Evolutionary conservation across 441 rosid species (phyloP).

Genomic region (Jatropha multifida): DNA sequence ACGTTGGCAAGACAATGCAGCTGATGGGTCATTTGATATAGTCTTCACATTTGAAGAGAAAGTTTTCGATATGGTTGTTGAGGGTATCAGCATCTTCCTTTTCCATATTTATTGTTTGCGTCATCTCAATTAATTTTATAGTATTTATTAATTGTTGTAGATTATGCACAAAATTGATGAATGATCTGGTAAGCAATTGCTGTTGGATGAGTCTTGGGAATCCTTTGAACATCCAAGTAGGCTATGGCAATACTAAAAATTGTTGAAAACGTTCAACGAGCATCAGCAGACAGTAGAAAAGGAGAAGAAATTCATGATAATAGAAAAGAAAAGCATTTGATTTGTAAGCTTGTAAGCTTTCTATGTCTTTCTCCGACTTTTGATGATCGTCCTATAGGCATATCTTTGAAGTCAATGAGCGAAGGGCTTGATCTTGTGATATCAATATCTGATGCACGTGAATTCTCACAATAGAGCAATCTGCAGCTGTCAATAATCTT

Average conservation of each 20-base stretch:
- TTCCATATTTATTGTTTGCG: background rate
- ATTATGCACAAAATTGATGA: background rate
- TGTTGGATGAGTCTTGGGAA: background rate
- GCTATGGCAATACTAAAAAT: too few species aligned
- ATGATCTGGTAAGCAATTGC: background rate
- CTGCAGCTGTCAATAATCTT: background rate
- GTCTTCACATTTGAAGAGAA: conserved; percentile 87
- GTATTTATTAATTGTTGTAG: background rate
- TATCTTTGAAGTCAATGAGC: background rate
- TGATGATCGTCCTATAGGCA: background rate
- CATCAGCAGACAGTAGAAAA: background rate
- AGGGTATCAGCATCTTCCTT: conserved; percentile 41
- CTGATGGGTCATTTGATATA: conserved; percentile 79
- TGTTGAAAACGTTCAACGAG: too few species aligned
- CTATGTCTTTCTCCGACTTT: background rate
- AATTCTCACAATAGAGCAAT: background rate
- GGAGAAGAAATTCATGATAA: background rate
- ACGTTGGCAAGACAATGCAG: conserved; percentile 92
- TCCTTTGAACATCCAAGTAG: background rate
- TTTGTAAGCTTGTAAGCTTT: background rate
- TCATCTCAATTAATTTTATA: background rate
- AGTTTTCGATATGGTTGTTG: conserved; percentile 85
- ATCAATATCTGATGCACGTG: too few species aligned
- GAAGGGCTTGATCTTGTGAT: background rate
- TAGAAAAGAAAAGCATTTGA: background rate